Percentiles rank a stretch among this genome's conserved stretches.
These are phyloP conservation scores for Penicillium turbatum DNA, from an alignment of 495 filamentous ascomycete genomes.

Conservation along the genomic window DNA sequence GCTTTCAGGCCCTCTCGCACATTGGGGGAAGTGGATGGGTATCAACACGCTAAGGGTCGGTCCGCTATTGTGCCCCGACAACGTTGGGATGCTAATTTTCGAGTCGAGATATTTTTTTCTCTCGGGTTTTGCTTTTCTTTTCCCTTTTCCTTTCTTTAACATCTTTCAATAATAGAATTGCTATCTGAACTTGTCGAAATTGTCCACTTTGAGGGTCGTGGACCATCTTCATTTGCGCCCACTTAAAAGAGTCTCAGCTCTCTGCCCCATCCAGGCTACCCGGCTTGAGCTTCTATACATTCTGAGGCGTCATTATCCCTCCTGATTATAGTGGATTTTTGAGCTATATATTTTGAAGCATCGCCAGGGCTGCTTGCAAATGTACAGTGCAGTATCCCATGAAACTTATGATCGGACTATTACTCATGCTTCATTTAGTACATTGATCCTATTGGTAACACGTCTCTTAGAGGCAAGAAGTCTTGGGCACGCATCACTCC, in stretches of 20 bases:
- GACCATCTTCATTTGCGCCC: constrained; percentile 34
- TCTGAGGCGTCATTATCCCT: constrained; percentile 5
- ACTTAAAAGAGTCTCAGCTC: constrained; percentile 19
- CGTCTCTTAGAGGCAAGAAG: constrained; percentile 26
- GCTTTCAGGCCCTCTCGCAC: constrained; percentile 6
- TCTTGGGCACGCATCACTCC: constrained; percentile 37
- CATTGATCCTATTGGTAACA: constrained; percentile 41
- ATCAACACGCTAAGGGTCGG: constrained; percentile 30
- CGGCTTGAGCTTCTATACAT: constrained; percentile 13
- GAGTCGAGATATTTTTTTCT: constrained; percentile 6
- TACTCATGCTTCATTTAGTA: constrained; percentile 26
- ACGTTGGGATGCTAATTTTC: constrained; percentile 12
- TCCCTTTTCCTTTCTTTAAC: constrained; percentile 5
- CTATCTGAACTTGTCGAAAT: constrained; percentile 24
- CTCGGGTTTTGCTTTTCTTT: constrained; percentile 7
- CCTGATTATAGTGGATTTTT: constrained; percentile 17
- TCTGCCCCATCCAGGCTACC: constrained; percentile 22
- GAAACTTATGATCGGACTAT: constrained; percentile 30
- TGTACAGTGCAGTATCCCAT: constrained; percentile 33
- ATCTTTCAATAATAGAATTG: constrained; percentile 24
- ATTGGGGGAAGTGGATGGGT: constrained; percentile 24
- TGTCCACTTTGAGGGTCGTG: constrained; percentile 34
- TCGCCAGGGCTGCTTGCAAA: constrained; percentile 33
- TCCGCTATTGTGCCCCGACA: constrained; percentile 17
- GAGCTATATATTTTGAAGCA: constrained; percentile 39